Conservation (phyloP, 805 yeast species). For the Kluyveromyces siamensis region DNA sequence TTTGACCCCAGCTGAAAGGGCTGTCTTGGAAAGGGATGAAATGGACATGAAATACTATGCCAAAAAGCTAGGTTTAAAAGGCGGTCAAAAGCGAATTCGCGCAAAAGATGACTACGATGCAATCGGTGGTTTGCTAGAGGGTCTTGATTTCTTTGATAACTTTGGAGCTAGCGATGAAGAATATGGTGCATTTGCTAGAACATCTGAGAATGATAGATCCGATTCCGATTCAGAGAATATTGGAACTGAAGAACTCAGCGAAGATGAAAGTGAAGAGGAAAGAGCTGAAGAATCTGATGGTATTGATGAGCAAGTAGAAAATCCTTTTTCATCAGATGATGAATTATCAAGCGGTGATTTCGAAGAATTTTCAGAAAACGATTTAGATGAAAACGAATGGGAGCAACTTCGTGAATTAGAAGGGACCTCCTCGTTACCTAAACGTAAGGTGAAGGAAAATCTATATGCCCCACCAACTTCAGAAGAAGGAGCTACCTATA, state of each 20-base stretch:
- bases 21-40: constrained; percentile 51
- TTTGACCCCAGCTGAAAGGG: constrained; percentile 37
- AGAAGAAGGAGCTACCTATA: constrained; percentile 38
- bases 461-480: constrained; percentile 62
- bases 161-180: constrained; percentile 27
- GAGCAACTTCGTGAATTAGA: constrained; percentile 24
- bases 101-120: constrained; percentile 58
- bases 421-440: constrained; percentile 20
- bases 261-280: constrained; percentile 16
- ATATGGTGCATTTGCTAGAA: constrained; percentile 21
- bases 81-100: constrained; percentile 39
- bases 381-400: constrained; percentile 29
- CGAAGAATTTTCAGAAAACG: constrained; percentile 35
- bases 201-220: constrained; percentile 7
- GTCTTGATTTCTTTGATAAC: constrained; percentile 36
- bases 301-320: constrained; percentile 21
- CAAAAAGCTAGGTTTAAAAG: constrained; percentile 63
- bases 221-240: constrained; percentile 26
- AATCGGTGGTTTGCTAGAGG: constrained; percentile 76
- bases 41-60: constrained; percentile 79
- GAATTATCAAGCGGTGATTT: constrained; percentile 36
- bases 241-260: constrained; percentile 15
- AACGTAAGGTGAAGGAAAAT: constrained; percentile 43
- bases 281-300: constrained; percentile 19
- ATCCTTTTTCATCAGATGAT: constrained; percentile 34